Percentiles rank a stretch among this genome's conserved stretches.
Evolutionary conservation across 169 alveolate species (phyloP).

Genomic region (Plasmodium vinckei): DNA sequence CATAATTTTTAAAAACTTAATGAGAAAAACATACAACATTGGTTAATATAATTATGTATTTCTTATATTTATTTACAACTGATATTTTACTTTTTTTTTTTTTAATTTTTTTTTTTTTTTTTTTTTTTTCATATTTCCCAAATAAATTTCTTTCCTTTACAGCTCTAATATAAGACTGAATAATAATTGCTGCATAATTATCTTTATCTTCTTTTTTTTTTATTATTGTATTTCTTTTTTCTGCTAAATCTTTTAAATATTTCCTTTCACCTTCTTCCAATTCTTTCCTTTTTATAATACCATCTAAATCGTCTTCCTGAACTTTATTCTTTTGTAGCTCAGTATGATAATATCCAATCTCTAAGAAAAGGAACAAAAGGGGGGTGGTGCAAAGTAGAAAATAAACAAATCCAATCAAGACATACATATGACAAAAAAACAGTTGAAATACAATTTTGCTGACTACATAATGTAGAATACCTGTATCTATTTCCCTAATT

Average conservation of each 20-base stretch:
- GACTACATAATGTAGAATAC: background rate
- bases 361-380: background rate
- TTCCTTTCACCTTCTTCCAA: slow-evolving; percentile 25
- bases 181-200: slow-evolving; percentile 60
- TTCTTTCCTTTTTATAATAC: slow-evolving; percentile 23
- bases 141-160: slow-evolving; percentile 41
- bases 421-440: background rate
- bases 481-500: slow-evolving; percentile 18
- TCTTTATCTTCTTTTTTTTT: slow-evolving; percentile 23
- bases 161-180: slow-evolving; percentile 71
- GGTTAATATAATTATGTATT: background rate
- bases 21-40: background rate
- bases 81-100: background rate
- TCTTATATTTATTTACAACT: background rate
- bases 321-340: slow-evolving; percentile 31
- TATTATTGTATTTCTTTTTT: slow-evolving; percentile 34
- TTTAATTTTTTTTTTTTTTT: slow-evolving; percentile 43
- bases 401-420: background rate
- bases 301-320: slow-evolving; percentile 29
- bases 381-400: background rate
- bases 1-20: too few species aligned
- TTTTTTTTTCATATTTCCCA: slow-evolving; percentile 48
- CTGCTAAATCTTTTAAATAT: slow-evolving; percentile 37
- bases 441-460: background rate
- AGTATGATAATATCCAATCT: slow-evolving; percentile 14